These are phyloP conservation scores for Capsicum baccatum DNA, from an alignment of 257 asterid genomes.

Conservation along the genomic window DNA sequence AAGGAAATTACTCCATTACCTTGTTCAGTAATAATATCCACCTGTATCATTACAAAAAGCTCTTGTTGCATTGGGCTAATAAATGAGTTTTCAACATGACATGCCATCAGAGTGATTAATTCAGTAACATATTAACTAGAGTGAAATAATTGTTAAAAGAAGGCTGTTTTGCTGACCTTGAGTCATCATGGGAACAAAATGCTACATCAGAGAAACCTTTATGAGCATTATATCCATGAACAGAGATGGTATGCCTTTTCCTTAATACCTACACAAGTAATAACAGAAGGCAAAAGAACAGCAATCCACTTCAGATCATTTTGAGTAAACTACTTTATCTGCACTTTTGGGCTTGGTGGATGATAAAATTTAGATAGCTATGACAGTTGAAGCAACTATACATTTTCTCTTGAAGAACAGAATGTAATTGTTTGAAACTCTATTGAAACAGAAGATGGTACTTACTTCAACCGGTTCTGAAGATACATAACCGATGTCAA, in stretches of 20 bases:
- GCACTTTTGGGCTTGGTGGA: background rate
- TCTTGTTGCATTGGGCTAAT: background rate
- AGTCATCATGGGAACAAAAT: constrained; percentile 69
- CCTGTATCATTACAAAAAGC: constrained; percentile 9
- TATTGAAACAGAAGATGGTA: constrained; percentile 35
- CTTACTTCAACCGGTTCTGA: constrained; percentile 85
- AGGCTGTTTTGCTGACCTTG: constrained; percentile 55
- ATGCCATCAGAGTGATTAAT: background rate
- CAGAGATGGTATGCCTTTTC: constrained; percentile 70
- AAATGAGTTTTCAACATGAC: background rate
- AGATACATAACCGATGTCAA: constrained; percentile 82
- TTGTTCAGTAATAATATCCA: constrained; percentile 2
- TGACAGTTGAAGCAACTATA: background rate
- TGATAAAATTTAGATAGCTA: background rate
- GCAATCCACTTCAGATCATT: background rate
- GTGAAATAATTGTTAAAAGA: constrained; percentile 23
- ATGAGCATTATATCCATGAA: constrained; percentile 66
- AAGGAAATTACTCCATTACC: background rate
- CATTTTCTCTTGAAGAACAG: constrained; percentile 20
- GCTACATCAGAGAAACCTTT: constrained; percentile 85
- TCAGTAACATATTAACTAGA: constrained; percentile 15
- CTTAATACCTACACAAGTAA: constrained; percentile 64
- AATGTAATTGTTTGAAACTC: constrained; percentile 26
- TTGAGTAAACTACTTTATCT: constrained; percentile 1
- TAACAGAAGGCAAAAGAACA: constrained; percentile 30